Conservation (phyloP, 73 alveolate species). For the Uronychia binucleata region DNA sequence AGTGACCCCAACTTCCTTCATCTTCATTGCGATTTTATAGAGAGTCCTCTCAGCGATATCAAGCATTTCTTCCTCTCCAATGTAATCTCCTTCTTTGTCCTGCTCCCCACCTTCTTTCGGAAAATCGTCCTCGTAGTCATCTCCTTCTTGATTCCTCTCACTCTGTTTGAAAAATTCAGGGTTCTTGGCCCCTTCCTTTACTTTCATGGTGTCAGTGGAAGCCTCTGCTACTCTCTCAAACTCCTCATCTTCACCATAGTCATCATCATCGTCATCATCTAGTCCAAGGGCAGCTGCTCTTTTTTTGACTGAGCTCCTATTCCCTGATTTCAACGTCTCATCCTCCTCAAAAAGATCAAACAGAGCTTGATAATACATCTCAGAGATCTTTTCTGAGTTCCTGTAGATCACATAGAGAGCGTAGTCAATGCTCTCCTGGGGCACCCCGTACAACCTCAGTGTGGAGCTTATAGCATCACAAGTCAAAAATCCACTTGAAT, state of each 20-base stretch:
- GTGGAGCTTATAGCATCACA: not conserved
- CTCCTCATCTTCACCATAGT: not conserved
- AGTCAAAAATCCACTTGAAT: not conserved
- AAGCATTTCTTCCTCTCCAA: conserved; percentile 51
- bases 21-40: conserved; percentile 16
- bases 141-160: not conserved
- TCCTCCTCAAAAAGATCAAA: not conserved
- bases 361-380: not conserved
- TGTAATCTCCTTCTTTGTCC: conserved; percentile 42
- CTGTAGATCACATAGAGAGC: not conserved
- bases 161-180: no score
- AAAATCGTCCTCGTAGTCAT: not conserved
- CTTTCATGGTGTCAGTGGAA: not conserved
- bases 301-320: not conserved
- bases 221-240: not conserved
- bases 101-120: not conserved
- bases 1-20: conserved; percentile 6
- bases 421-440: not conserved
- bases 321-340: not conserved
- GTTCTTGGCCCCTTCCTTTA: not conserved
- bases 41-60: conserved; percentile 48
- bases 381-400: not conserved
- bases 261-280: not conserved
- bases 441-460: not conserved
- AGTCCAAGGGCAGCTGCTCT: not conserved